These are phyloP conservation scores for Fraxinus albicans DNA, from an alignment of 305 asterid species.

Conservation along the genomic window DNA sequence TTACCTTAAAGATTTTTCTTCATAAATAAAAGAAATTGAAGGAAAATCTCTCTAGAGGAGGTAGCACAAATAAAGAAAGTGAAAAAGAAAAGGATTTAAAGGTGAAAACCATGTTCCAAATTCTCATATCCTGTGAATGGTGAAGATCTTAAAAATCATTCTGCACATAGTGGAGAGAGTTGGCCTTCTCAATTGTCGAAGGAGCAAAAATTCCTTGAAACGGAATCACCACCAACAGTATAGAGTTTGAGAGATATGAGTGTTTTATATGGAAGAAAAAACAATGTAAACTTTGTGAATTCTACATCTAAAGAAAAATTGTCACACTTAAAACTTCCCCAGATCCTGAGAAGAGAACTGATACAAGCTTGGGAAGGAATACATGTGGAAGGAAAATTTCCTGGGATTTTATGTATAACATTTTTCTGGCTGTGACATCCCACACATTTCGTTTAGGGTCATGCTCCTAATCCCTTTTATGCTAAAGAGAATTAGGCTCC, in stretches of 20 bases:
- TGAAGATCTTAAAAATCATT: constrained; percentile 12
- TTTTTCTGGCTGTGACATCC: neutral
- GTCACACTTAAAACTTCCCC: neutral
- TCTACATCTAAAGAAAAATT: neutral
- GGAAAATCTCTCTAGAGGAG: constrained; percentile 1
- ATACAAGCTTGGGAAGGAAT: constrained; percentile 2
- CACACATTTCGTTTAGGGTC: neutral
- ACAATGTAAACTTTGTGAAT: neutral
- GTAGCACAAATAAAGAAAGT: constrained; percentile 1
- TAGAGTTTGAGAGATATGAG: constrained; percentile 4
- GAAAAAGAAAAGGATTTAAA: neutral
- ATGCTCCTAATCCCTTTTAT: neutral
- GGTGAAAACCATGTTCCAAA: neutral
- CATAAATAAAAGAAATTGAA: neutral
- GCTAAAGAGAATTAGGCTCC: neutral
- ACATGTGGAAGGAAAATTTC: constrained; percentile 1
- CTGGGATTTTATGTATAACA: constrained; percentile 3
- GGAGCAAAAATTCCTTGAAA: constrained; percentile 3
- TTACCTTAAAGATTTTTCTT: neutral
- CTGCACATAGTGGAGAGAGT: constrained; percentile 8
- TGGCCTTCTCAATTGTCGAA: constrained; percentile 8
- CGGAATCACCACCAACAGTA: neutral
- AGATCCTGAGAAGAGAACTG: constrained; percentile 10
- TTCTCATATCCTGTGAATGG: neutral
- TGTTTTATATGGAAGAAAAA: neutral